Base-by-base conservation (phyloP, 177 flowering plant species). In the Vitis hybrid region DNA sequence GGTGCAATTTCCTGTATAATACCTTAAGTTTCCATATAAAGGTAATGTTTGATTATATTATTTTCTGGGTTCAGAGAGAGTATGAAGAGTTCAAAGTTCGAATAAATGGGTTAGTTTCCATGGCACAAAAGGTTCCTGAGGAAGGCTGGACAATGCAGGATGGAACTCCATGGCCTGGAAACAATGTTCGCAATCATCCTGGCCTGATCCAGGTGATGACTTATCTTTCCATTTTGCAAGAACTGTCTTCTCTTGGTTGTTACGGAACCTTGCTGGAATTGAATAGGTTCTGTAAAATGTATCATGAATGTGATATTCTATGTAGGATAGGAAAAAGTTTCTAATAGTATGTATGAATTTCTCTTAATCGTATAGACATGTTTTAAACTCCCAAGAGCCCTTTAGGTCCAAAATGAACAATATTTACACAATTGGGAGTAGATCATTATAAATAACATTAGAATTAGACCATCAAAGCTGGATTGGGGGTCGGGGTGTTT, bases 161-260 rank as follows among this genome's bases (percentile, higher is more conserved):
- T 82, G 91, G 93, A 5, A 87, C 91, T 72, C 93, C 89, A 55
- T 88, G 93, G 93, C 91, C 93, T 16, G 95, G 93, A 56, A 90
- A 90, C 65, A 81, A 84, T 75, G 87, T 82, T 2, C 78, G 91
- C 49, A 93, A 90, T 70, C 95, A 90, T 75, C 95, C 93, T 21
- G 95, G 95, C 65, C 89, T 90, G 95, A 90, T 90, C 59, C 95
- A 90, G 90, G 93, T 90, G 51, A 18, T 60, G 19, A 2, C 50
- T 2, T 55, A 16, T 60, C n/a, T 56, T 39, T 51, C 21, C 39
- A 18, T 15, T 39, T 39, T 4, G 1, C 6, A 39, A 39, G 45
- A 39, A 39, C 6, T 7, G 8, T 6, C 45, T 39, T 39, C 45
- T 6, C 45, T 39, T 39, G 45, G 7, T 39, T 39, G 45, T 39